Evolutionary conservation across 2,329 filamentous ascomycete genomes (phyloP), one percentile per base, ranked within the genome.

Genomic region (Zalaria obscura): DNA sequence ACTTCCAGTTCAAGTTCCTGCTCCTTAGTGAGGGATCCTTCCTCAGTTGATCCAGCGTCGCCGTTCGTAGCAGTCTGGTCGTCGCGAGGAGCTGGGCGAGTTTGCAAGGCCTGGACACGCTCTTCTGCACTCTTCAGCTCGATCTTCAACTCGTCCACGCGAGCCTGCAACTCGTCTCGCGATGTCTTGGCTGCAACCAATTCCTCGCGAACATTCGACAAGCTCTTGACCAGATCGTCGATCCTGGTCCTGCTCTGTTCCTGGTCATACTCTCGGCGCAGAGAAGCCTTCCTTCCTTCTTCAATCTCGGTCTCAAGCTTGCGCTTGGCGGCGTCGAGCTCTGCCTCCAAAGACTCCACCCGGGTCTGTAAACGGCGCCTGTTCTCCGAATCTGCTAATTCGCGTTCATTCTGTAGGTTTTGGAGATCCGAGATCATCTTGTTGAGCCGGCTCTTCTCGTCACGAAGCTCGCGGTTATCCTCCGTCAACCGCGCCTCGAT

Each of bases 121-220:
- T 96, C 91, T 58, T 96, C 87, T 0, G 88, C 86, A 54, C 82
- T 87, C 51, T 83, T 82, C 26, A 96, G 69, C 57, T 96, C 86
- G 43, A 93, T 83, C 26, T 80, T 82, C 41, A 98, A 66, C 63
- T 96, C 89, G 49, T 93, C 83, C 3, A 94, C 85, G 43, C 88
- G 76, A 29, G 80, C 76, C 59, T 96, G 88, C 2, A 98, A 70
- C 57, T 95, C 84, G 58, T 96, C 89, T 38, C 83, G 78, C 37
- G 78, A 83, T 1, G 89, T 94, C 68, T 93, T 94, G 25, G 80
- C 77, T 26, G 80, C 79, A 36, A 91, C 77, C 40, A 93, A 74
- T 52, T 95, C 87, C 59, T 96, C 88, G 36, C 89, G 84, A 39
- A 80, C 77, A 46, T 86, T 77, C 50, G 84, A 73, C 34, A 95